A percentile compares a stretch with the other conserved stretches of the same genome.
phyloP scores from a whole-genome alignment of 1,284 basidiomycete genomes.

The Puccinia novopanici region DNA sequence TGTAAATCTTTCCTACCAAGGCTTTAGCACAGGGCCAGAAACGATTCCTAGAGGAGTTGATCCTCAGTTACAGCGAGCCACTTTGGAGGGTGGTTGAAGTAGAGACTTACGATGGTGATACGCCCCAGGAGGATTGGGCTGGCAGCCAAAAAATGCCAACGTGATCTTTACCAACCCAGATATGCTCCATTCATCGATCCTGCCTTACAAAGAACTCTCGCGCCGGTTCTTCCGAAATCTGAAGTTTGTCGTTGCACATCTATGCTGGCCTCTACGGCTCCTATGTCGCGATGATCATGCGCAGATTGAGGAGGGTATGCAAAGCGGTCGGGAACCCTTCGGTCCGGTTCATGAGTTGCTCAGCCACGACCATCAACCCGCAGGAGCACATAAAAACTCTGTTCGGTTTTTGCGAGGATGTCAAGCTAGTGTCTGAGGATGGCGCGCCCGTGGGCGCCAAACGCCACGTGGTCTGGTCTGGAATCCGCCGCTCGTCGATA shows the following conservation, averaged over 20 bases:
- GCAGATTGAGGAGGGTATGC: constrained; percentile 76
- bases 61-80: constrained; percentile 68
- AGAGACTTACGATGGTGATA: constrained; percentile 86
- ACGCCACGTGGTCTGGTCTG: constrained; percentile 70
- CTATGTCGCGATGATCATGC: constrained; percentile 75
- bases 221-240: constrained; percentile 70
- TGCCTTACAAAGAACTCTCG: constrained; percentile 83
- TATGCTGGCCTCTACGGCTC: constrained; percentile 60
- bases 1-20: constrained; percentile 91
- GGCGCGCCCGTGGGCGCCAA: constrained; percentile 80
- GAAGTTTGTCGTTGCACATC: constrained; percentile 67
- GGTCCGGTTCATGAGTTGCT: constrained; percentile 78
- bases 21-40: constrained; percentile 88
- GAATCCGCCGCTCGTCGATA: constrained; percentile 72
- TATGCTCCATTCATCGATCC: constrained; percentile 79
- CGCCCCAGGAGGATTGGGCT: constrained; percentile 66
- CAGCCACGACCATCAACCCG: constrained; percentile 82
- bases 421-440: constrained; percentile 74
- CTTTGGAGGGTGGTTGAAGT: constrained; percentile 65
- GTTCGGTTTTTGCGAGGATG: constrained; percentile 69
- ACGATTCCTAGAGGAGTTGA: constrained; percentile 68
- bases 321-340: constrained; percentile 75
- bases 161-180: constrained; percentile 67
- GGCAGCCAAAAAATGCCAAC: constrained; percentile 59
- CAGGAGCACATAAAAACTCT: constrained; percentile 71